Evolutionary conservation across 2,329 filamentous ascomycete genomes (phyloP).

Genomic region (Tolypocladium guangdongense): DNA sequence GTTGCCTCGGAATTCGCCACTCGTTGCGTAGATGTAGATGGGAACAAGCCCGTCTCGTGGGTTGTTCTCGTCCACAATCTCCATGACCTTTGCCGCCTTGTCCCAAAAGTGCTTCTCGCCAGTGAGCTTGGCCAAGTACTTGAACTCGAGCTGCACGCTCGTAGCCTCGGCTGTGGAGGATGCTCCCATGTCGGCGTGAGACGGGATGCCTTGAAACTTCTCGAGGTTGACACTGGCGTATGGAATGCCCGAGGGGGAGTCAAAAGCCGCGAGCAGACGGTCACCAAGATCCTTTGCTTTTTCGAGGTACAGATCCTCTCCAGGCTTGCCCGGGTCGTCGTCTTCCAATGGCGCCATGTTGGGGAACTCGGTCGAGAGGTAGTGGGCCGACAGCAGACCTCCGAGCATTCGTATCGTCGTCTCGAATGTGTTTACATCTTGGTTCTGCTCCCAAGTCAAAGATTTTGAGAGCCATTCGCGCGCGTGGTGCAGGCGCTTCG

Average conservation of each 20-base stretch:
- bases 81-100: conserved; percentile 80
- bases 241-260: conserved; percentile 76
- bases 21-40: conserved; percentile 77
- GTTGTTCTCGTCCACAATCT: conserved; percentile 76
- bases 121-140: conserved; percentile 89
- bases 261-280: conserved; percentile 75
- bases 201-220: conserved; percentile 62
- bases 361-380: conserved; percentile 76
- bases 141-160: conserved; percentile 89
- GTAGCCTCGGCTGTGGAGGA: conserved; percentile 92
- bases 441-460: conserved; percentile 79
- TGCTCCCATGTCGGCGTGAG: conserved; percentile 75
- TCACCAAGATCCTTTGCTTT: conserved; percentile 92
- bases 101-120: conserved; percentile 92
- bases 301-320: conserved; percentile 89
- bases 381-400: conserved; percentile 84
- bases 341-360: conserved; percentile 64
- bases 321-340: conserved; percentile 59
- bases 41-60: conserved; percentile 75
- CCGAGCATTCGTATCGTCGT: conserved; percentile 97
- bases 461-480: conserved; percentile 78
- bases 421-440: conserved; percentile 96
- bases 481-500: conserved; percentile 70
- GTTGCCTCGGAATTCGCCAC: conserved; percentile 65
- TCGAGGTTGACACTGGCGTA: conserved; percentile 85